Evolutionary conservation across 176 grass and related monocot species (phyloP), one percentile per base, ranked within the genome.

Genomic region (Leersia perrieri): DNA sequence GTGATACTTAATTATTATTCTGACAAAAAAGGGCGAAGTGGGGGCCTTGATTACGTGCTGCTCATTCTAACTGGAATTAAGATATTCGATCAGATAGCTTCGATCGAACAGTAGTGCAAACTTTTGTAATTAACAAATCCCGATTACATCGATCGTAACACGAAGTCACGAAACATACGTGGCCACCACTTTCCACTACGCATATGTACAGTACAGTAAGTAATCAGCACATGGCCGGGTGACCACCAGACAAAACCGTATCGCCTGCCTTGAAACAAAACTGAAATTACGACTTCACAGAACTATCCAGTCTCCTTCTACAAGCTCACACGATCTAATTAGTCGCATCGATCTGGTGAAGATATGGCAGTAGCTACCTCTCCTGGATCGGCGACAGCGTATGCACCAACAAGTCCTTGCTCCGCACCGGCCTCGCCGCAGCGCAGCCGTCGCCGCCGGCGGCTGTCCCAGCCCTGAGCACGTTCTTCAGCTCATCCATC

Each of bases 331-430:
- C 4, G 39, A 45, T 30, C 39, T 22, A 72, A 72, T n/a, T n/a
- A n/a, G n/a, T n/a, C n/a, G n/a, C n/a, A n/a, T n/a, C n/a, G n/a
- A n/a, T n/a, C 20, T 8, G 47, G 47, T 53, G 47, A 7, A 53
- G 18, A 53, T 1, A 53, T 22, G 47, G 47, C 47, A 53, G 47
- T 53, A 53, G 49, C 74, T 88, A 81, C 70, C 31, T 69, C 70
- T 89, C 87, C 34, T 42, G 73, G 42, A 91, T 82, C 55, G 64
- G 12, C 20, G 63, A 76, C 22, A 88, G 77, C 12, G 20, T 65
- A 29, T 72, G 76, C 65, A 10, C 33, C 89, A 75, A 49, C 28
- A 33, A 22, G n/a, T 55, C 87, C 62, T 76, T 31, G 62, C 51
- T 51, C 20, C 75, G 2, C 42, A 26, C 47, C 68, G 74, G 34